A percentile compares a stretch with the other conserved stretches of the same genome.
Conservation (phyloP, 208 protist species). For the Wallacemonas collosoma region DNA sequence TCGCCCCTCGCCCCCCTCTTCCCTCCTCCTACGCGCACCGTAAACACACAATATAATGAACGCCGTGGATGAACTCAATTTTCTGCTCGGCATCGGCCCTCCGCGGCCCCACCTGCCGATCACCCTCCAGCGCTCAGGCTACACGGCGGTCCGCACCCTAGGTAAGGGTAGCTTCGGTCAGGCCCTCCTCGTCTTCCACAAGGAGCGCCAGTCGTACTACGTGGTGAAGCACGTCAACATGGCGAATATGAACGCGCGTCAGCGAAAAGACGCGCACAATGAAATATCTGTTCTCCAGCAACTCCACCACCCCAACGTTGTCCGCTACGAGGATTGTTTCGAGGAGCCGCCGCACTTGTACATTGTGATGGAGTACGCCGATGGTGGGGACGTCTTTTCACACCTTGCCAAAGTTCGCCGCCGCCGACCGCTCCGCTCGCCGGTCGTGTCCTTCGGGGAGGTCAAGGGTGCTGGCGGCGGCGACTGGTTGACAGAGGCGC, state of each 20-base stretch:
- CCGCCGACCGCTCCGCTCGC: conserved; percentile 2
- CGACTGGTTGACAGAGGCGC: conserved; percentile 53
- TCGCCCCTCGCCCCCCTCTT: conserved; percentile 17
- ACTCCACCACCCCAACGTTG: conserved; percentile 86
- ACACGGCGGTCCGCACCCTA: conserved; percentile 61
- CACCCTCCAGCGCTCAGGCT: conserved; percentile 69
- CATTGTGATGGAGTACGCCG: conserved; percentile 93
- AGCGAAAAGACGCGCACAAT: conserved; percentile 80
- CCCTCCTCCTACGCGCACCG: neutral
- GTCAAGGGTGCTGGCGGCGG: neutral
- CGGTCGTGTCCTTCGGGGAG: neutral
- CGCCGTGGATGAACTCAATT: conserved; percentile 85
- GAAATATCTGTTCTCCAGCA: conserved; percentile 86
- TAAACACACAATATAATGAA: conserved; percentile 52
- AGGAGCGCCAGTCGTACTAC: conserved; percentile 51
- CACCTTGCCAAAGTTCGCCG: conserved; percentile 39
- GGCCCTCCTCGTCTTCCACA: conserved; percentile 80
- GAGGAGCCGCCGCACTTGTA: conserved; percentile 84
- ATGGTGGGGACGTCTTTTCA: conserved; percentile 83
- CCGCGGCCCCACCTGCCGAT: conserved; percentile 69
- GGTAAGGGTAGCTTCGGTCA: conserved; percentile 90
- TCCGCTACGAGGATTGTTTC: conserved; percentile 84
- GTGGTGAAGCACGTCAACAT: conserved; percentile 90
- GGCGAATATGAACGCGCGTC: conserved; percentile 61
- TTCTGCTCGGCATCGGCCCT: conserved; percentile 83